Percentiles rank a stretch among this genome's conserved stretches.
phyloP scores from a whole-genome alignment of 1,284 basidiomycete species.

The Leccinum pachyderme region DNA sequence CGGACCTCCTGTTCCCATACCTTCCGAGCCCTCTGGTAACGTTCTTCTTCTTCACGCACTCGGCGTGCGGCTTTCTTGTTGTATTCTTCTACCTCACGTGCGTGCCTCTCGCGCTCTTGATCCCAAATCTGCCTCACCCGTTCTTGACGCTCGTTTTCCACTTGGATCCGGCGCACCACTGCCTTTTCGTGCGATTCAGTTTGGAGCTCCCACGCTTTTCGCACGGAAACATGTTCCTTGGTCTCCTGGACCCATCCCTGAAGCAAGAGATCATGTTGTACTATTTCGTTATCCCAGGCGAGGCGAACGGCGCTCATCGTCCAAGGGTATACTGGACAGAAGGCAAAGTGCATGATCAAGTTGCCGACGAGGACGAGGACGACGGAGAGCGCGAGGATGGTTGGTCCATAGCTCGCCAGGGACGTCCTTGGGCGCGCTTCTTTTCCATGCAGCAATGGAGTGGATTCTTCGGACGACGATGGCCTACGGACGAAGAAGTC shows the following conservation, averaged over 20 bases:
- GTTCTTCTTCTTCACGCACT: constrained; percentile 7
- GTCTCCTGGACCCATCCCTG: constrained; percentile 1
- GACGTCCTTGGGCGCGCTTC: neutral
- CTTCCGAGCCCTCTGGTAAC: neutral
- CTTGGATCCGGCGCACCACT: constrained; percentile 7
- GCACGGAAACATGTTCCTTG: neutral
- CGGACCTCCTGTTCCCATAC: constrained; percentile 1
- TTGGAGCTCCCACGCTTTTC: constrained; percentile 14
- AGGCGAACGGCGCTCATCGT: neutral
- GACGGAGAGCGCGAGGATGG: neutral
- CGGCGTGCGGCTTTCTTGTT: neutral
- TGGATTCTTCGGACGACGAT: neutral
- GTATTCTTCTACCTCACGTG: constrained; percentile 7
- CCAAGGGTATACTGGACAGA: neutral
- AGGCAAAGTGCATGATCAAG: neutral
- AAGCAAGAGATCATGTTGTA: neutral
- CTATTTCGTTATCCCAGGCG: neutral
- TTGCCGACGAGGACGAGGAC: neutral
- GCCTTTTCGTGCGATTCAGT: constrained; percentile 15
- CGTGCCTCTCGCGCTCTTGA: constrained; percentile 5
- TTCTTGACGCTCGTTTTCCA: constrained; percentile 17
- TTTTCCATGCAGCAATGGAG: neutral
- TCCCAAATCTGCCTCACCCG: constrained; percentile 10
- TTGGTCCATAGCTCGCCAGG: neutral
- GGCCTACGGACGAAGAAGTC: neutral